A percentile compares a stretch with the other conserved stretches of the same genome.
Conservation (phyloP, 75 land plant genomes). For the Selaginella moellendorffii region DNA sequence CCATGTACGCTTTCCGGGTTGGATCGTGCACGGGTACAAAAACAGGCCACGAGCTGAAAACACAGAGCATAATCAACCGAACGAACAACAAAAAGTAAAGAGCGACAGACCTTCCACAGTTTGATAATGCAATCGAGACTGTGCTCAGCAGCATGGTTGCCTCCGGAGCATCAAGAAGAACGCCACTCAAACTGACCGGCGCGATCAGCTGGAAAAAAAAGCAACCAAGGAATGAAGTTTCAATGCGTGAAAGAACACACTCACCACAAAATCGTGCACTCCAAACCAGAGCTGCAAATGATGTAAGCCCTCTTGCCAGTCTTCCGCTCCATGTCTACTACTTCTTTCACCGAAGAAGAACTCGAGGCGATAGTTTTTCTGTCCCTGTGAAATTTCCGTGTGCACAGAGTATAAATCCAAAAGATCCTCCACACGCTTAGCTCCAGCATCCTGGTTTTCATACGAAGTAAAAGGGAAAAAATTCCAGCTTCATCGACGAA, state of each 20-base stretch:
- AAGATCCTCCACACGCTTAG: slow-evolving; percentile 30
- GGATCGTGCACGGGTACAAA: slow-evolving; percentile 98
- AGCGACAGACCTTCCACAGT: slow-evolving; percentile 59
- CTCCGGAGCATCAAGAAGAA: slow-evolving; percentile 61
- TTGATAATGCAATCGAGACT: slow-evolving; percentile 80
- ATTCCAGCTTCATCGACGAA: no score
- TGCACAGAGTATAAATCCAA: slow-evolving; percentile 38
- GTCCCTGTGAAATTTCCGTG: slow-evolving; percentile 38
- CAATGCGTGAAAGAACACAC: not conserved
- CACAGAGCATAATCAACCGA: no score
- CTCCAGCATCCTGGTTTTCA: slow-evolving; percentile 58
- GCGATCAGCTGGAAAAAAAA: slow-evolving; percentile 54
- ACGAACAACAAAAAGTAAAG: not conserved
- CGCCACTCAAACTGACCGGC: slow-evolving; percentile 83
- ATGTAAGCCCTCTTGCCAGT: slow-evolving; percentile 53
- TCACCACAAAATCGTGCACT: slow-evolving; percentile 69
- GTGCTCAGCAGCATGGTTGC: slow-evolving; percentile 51
- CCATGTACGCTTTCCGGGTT: slow-evolving; percentile 73
- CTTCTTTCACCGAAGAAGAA: slow-evolving; percentile 36
- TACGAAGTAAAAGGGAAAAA: no score
- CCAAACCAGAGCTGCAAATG: slow-evolving; percentile 74
- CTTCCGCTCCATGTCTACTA: slow-evolving; percentile 18
- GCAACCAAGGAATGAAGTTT: no score
- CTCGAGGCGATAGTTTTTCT: slow-evolving; percentile 50
- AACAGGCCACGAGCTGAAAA: slow-evolving; percentile 82